Evolutionary conservation across 1,284 basidiomycete species (phyloP).

Genomic region (Schizophyllum commune): DNA sequence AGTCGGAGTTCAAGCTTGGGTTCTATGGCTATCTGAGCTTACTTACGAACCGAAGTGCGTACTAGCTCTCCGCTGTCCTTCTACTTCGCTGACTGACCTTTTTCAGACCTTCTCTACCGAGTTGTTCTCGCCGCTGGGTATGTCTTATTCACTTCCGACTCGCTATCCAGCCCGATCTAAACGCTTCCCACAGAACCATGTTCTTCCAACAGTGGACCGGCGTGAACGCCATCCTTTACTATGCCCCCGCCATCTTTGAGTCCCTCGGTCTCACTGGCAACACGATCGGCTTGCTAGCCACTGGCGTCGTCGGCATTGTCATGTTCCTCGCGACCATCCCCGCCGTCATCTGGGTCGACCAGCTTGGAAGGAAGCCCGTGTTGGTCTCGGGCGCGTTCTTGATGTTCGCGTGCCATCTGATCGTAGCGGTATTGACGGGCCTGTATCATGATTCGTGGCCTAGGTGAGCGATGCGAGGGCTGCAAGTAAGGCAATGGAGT

Average conservation of each 20-base stretch:
- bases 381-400: constrained; percentile 63
- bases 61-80: too few relatives aligned
- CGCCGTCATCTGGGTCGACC: constrained; percentile 66
- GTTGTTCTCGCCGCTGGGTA: constrained; percentile 44
- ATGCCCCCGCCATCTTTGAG: constrained; percentile 59
- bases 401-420: constrained; percentile 63
- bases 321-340: constrained; percentile 73
- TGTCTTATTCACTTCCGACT: constrained; percentile 9
- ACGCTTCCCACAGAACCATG: constrained; percentile 41
- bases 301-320: constrained; percentile 28
- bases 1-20: constrained; percentile 56
- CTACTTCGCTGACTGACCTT: too few relatives aligned
- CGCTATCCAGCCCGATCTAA: neutral
- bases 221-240: constrained; percentile 64
- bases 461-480: constrained; percentile 23
- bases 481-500: neutral
- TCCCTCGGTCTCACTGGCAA: constrained; percentile 50
- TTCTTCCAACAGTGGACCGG: constrained; percentile 70
- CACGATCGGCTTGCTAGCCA: constrained; percentile 61
- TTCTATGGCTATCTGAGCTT: constrained; percentile 50
- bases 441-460: constrained; percentile 46
- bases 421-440: constrained; percentile 53
- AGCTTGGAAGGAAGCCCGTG: constrained; percentile 62
- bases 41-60: constrained; percentile 41
- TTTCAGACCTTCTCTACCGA: constrained; percentile 47